A percentile compares a stretch with the other conserved stretches of the same genome.
Conservation (phyloP, 768 basidiomycete species). For the Collybia sordida region DNA sequence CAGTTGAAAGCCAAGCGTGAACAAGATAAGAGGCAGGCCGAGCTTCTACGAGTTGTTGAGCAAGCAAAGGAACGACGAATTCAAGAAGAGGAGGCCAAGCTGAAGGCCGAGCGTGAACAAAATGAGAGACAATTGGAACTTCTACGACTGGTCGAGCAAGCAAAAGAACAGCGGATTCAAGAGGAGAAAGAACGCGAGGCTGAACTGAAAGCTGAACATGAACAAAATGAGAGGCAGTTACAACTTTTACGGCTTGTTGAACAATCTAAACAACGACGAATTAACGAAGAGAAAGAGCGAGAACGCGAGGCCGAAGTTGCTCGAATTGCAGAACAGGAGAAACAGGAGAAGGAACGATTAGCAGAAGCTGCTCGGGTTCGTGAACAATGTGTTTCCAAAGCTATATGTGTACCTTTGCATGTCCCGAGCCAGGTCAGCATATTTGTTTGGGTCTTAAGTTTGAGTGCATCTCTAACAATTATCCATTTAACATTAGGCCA, state of each 20-base stretch:
- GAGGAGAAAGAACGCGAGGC: not conserved
- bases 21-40: not conserved
- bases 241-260: not conserved
- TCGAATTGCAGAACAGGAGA: too few relatives aligned
- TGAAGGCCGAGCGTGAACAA: not conserved
- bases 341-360: too few relatives aligned
- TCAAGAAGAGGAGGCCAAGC: not conserved
- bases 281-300: not conserved
- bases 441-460: too few relatives aligned
- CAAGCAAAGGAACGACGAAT: not conserved
- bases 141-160: not conserved
- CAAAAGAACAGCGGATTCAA: not conserved
- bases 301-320: too few relatives aligned
- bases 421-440: too few relatives aligned
- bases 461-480: too few relatives aligned
- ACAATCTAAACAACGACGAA: not conserved
- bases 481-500: too few relatives aligned
- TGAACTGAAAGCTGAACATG: not conserved
- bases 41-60: not conserved
- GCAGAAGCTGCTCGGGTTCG: too few relatives aligned
- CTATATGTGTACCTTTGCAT: too few relatives aligned
- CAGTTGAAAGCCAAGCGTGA: not conserved
- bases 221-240: not conserved
- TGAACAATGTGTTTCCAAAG: too few relatives aligned
- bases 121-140: not conserved